Conservation (phyloP, 495 filamentous ascomycete species). For the Cladorrhinum samala region DNA sequence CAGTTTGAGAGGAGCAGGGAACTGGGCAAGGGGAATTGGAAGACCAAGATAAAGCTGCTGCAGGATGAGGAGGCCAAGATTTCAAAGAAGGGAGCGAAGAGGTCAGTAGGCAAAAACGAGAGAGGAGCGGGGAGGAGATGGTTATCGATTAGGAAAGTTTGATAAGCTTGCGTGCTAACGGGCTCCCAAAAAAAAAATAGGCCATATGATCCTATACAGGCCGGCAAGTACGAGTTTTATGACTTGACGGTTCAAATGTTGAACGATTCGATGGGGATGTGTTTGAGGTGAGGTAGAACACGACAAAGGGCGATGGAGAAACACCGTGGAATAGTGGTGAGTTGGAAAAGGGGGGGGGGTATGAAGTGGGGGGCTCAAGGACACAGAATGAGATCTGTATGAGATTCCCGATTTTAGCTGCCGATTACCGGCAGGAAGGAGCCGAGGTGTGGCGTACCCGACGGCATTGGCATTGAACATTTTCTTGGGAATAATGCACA, state of each 20-base stretch:
- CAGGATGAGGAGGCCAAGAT: slow-evolving; percentile 6
- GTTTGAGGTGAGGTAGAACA: slow-evolving; percentile 61
- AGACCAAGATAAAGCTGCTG: background rate
- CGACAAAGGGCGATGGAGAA: too few relatives aligned
- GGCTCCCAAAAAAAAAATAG: slow-evolving; percentile 3
- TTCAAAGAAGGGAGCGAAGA: slow-evolving; percentile 8
- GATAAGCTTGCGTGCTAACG: background rate
- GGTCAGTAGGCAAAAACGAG: too few relatives aligned
- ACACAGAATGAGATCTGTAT: background rate
- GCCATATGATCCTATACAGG: background rate
- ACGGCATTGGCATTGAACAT: too few relatives aligned
- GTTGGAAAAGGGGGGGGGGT: background rate
- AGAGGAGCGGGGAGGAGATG: background rate
- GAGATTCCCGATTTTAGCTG: background rate
- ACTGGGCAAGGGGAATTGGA: slow-evolving; percentile 2
- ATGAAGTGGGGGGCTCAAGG: too few relatives aligned
- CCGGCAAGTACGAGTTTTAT: slow-evolving; percentile 48
- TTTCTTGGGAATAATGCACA: too few relatives aligned
- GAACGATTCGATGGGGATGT: slow-evolving; percentile 65
- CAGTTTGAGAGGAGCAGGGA: slow-evolving; percentile 32
- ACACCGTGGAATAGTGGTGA: too few relatives aligned
- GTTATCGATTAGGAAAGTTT: background rate
- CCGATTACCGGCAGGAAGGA: background rate
- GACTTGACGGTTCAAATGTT: slow-evolving; percentile 63
- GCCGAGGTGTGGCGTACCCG: background rate